Evolutionary conservation across 257 asterid species (phyloP).

Genomic region (Echites panduratus): DNA sequence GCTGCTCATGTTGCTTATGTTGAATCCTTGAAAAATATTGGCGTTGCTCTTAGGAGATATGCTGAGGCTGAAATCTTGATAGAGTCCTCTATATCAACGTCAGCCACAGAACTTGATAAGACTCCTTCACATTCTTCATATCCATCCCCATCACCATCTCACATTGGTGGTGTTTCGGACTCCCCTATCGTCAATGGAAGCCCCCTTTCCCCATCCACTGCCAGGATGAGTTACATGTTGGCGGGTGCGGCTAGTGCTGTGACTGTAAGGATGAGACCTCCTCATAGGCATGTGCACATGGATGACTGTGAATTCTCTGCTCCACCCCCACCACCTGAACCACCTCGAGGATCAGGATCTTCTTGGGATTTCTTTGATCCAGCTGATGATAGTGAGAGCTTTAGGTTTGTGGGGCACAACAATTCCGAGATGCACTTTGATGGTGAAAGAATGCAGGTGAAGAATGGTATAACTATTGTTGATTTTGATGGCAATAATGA

Average conservation of each 20-base stretch:
- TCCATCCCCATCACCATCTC: constrained; percentile 70
- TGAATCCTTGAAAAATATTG: constrained; percentile 75
- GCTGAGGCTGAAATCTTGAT: constrained; percentile 86
- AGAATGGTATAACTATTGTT: constrained; percentile 24
- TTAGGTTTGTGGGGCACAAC: constrained; percentile 62
- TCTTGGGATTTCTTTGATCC: constrained; percentile 97
- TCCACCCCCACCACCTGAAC: constrained; percentile 72
- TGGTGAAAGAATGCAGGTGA: constrained; percentile 28
- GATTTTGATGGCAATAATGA: constrained; percentile 34
- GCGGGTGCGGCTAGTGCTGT: constrained; percentile 54
- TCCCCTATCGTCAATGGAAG: constrained; percentile 70
- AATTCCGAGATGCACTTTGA: constrained; percentile 25
- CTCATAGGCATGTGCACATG: constrained; percentile 36
- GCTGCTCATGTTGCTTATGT: constrained; percentile 92
- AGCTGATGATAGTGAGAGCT: constrained; percentile 54
- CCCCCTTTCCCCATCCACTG: constrained; percentile 62
- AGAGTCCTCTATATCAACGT: constrained; percentile 51
- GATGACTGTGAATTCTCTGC: constrained; percentile 68
- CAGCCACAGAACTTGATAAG: constrained; percentile 60
- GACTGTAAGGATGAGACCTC: constrained; percentile 58
- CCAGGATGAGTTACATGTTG: constrained; percentile 88
- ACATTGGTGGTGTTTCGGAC: constrained; percentile 53
- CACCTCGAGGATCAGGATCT: constrained; percentile 59
- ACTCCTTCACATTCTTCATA: constrained; percentile 64
- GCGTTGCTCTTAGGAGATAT: constrained; percentile 77